These are phyloP conservation scores for Clonostachys solani DNA, from an alignment of 2,329 filamentous ascomycete genomes.

Conservation along the genomic window DNA sequence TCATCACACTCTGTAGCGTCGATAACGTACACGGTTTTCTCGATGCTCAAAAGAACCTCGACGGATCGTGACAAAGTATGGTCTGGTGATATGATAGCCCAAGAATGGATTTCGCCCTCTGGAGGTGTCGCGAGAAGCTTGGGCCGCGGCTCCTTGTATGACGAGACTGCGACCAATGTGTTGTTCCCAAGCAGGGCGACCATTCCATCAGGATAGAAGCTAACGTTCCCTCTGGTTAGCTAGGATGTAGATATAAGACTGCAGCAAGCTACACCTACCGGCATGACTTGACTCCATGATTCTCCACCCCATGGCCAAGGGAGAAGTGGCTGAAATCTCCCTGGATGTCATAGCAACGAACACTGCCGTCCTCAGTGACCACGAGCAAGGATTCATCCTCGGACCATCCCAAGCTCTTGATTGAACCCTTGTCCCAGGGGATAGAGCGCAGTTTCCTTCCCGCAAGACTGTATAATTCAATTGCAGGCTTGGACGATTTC, in stretches of 20 bases:
- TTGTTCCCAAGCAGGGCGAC: constrained; percentile 90
- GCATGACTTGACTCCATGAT: constrained; percentile 82
- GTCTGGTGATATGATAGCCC: constrained; percentile 83
- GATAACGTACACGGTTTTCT: constrained; percentile 77
- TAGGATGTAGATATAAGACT: background rate
- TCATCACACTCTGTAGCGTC: constrained; percentile 91
- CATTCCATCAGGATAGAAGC: constrained; percentile 87
- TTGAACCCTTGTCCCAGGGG: constrained; percentile 84
- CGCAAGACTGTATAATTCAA: constrained; percentile 92
- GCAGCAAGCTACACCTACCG: constrained; percentile 31
- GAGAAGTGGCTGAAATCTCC: constrained; percentile 94
- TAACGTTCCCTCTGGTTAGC: constrained; percentile 6
- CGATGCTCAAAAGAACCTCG: constrained; percentile 84
- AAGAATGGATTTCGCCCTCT: constrained; percentile 76
- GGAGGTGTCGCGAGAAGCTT: constrained; percentile 75
- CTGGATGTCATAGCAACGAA: constrained; percentile 88
- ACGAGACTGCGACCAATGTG: constrained; percentile 77
- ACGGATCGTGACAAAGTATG: constrained; percentile 90
- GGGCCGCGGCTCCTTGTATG: constrained; percentile 86
- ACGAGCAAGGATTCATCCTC: constrained; percentile 91
- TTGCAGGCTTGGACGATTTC: constrained; percentile 71
- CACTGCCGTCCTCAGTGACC: constrained; percentile 83
- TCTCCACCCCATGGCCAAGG: constrained; percentile 83
- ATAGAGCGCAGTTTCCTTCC: constrained; percentile 84
- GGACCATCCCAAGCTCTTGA: constrained; percentile 91